Evolutionary conservation across 495 filamentous ascomycete genomes (phyloP), one percentile per base, ranked within the genome.

Genomic region (Immersiella caudata): DNA sequence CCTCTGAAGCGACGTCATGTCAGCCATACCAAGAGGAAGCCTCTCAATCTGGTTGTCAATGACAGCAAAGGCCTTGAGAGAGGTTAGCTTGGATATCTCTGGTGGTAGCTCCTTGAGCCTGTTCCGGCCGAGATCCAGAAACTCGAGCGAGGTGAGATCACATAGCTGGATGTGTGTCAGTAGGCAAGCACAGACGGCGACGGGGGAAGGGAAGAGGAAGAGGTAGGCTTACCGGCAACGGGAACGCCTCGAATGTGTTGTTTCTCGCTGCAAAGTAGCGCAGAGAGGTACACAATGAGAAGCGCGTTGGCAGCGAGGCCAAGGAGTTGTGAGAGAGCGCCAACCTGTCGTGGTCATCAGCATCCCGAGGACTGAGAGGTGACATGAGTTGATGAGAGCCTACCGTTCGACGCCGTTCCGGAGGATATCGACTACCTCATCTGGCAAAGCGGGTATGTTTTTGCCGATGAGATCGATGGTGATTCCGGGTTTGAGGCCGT

Each of bases 111-210:
- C 80, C 49, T 80, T 85, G 56, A 97, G 86, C 69, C 88, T 90
- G 73, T 97, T 97, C 64, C 87, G 82, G 71, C 93, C 92, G 26
- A 97, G 80, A 79, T 97, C 93, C 36, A 97, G 84, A 60, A 97
- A 94, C 76, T 97, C 93, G 25, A 97, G 87, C n/a, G 91, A 87
- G 6, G 88, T 86, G 59, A 97, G 81, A 70, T 91, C 87, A 70
- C 93, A 91, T 35, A 96, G 70, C 76, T 81, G 60, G 11, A 24
- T 21, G 3, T 25, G 33, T 2, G 61, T 64, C 27, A 64, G 61
- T 33, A 2, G 9, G 6, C 16, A 12, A 33, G 21, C 29, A 33
- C 4, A 8, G 3, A 33, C 29, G 29, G 8, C n/a, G n/a, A n/a
- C n/a, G n/a, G 8, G 3, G 83, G 71, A 90, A 87, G 55, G 84